Percentiles rank a stretch among this genome's conserved stretches.
phyloP scores from a whole-genome alignment of 2,329 filamentous ascomycete species.

The Alternaria sp. region DNA sequence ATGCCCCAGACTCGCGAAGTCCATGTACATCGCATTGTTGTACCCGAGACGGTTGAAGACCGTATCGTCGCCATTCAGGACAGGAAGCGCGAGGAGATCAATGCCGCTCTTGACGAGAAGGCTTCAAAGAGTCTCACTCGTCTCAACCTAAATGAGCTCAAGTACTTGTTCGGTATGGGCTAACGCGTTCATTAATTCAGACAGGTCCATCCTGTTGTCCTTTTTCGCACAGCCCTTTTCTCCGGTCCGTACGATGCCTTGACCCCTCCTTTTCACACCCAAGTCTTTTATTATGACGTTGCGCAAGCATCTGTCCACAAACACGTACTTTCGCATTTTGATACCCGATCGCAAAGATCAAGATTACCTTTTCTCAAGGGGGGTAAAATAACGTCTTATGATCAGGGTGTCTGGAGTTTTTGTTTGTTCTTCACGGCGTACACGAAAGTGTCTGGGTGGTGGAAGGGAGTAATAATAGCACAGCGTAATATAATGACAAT shows the following conservation, averaged over 20 bases:
- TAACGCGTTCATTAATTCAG: not conserved
- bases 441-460: not conserved
- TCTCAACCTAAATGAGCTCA: constrained; percentile 71
- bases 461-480: not conserved
- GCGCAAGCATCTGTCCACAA: not conserved
- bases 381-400: not conserved
- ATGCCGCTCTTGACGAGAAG: constrained; percentile 79
- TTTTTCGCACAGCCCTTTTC: not conserved
- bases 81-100: constrained; percentile 78
- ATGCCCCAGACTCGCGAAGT: constrained; percentile 81
- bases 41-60: constrained; percentile 83
- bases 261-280: not conserved
- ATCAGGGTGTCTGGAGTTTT: not conserved
- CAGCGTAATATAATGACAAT: not conserved
- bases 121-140: constrained; percentile 72
- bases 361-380: not conserved
- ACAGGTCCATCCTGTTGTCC: not conserved
- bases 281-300: not conserved
- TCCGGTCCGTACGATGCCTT: not conserved
- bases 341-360: constrained; percentile 22
- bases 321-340: constrained; percentile 11
- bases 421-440: not conserved
- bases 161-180: constrained; percentile 69
- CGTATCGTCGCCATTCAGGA: constrained; percentile 82
- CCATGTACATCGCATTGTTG: constrained; percentile 79